Evolutionary conservation across 2,329 filamentous ascomycete genomes (phyloP), one percentile per base, ranked within the genome.

Genomic region (Aaosphaeria arxii): DNA sequence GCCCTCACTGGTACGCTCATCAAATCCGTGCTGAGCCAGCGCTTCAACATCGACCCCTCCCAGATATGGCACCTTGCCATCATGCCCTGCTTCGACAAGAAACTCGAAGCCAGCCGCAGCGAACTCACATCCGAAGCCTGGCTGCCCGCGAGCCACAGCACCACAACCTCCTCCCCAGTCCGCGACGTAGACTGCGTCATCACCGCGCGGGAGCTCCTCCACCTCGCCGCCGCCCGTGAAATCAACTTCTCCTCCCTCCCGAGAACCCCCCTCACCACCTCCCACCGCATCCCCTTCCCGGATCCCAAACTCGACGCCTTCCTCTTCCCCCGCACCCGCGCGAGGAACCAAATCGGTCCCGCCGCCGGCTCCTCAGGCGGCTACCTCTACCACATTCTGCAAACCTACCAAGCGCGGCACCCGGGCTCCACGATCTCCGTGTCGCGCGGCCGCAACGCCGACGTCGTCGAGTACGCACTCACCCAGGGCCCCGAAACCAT

Each of bases 11-110:
- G 94, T 9, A 96, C 91, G 0, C 78, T 97, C 39, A 70, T 99
- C 47, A 99, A 99, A 72, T 92, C 90, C 1, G 83, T 88, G 0
- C 74, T 99, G 33, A 90, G 87, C 69, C 83, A 82, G 56, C 80
- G 76, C 45, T 79, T 91, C 52, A 83, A 83, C 32, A 84, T 96
- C 43, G 71, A 86, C 1, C 87, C 91, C 0, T 84, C 86, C 53
- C 83, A 85, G 57, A 91, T 99, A 66, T 99, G 92, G 89, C 92
- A 97, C 70, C 72, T 97, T 45, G 90, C 92, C 9, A 80, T 99
- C 41, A 99, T 99, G 94, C 94, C 94, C 17, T 99, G 94, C 70
- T 97, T 99, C 69, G 94, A 99, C 71, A 99, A 99, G 77, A 99
- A 99, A 71, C 81, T 99, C 30, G 94, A 99, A 73, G 94, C 94